Evolutionary conservation across 169 alveolate species (phyloP).

Genomic region (Eimeria acervulina): DNA sequence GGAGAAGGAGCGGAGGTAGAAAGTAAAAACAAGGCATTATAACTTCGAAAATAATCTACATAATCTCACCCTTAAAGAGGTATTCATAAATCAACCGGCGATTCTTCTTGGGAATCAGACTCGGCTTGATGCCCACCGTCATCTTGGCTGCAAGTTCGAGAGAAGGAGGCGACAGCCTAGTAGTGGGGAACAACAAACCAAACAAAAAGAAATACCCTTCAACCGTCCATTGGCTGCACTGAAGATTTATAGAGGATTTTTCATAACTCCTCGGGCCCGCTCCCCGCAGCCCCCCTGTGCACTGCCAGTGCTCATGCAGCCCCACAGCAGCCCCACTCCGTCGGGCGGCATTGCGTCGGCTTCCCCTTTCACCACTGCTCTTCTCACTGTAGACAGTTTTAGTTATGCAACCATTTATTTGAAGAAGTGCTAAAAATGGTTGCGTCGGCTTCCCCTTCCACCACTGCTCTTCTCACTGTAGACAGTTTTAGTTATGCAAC

Average conservation of each 20-base stretch:
- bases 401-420: neutral
- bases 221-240: constrained; percentile 38
- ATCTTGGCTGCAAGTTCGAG: constrained; percentile 52
- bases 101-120: constrained; percentile 80
- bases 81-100: constrained; percentile 80
- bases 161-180: constrained; percentile 21
- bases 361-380: neutral
- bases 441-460: neutral
- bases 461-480: neutral
- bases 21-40: neutral
- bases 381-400: neutral
- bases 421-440: no score
- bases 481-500: neutral
- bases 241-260: neutral
- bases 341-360: neutral
- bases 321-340: constrained; percentile 10
- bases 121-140: constrained; percentile 81
- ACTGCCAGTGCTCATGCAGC: neutral
- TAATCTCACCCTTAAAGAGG: constrained; percentile 82
- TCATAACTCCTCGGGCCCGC: neutral
- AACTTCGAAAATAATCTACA: no score
- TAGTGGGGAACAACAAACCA: constrained; percentile 27
- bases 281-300: constrained; percentile 32
- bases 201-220: constrained; percentile 55
- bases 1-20: no score